Percentiles rank a stretch among this genome's conserved stretches.
Evolutionary conservation across 306 rosid species (phyloP).

Genomic region (Medicago truncatula): DNA sequence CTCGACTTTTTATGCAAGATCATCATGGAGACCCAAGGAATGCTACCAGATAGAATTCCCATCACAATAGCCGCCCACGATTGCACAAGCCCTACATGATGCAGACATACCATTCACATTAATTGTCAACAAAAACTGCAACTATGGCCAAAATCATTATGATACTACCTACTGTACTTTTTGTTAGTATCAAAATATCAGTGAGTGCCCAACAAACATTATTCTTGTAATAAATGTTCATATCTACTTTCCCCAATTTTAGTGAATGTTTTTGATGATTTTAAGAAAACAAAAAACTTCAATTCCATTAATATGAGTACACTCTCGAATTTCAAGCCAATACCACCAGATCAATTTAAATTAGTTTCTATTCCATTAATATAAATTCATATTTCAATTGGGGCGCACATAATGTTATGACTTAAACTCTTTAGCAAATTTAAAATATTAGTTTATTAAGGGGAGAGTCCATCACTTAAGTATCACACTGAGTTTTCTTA

Average conservation of each 20-base stretch:
- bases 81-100: conserved; percentile 75
- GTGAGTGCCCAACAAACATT: not conserved
- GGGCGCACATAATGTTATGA: no score
- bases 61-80: conserved; percentile 97
- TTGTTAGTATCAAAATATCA: not conserved
- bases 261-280: not conserved
- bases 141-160: conserved; percentile 7
- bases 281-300: not conserved
- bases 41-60: conserved; percentile 76
- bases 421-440: no score
- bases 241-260: not conserved
- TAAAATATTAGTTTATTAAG: no score
- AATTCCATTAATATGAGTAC: not conserved
- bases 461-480: no score
- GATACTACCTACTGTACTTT: not conserved
- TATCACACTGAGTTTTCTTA: not conserved
- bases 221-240: not conserved
- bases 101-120: not conserved
- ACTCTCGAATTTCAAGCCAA: no score
- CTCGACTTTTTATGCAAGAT: conserved; percentile 76
- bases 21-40: conserved; percentile 98
- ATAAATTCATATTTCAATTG: not conserved
- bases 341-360: no score
- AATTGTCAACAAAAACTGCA: conserved; percentile 38
- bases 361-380: no score